Conservation (phyloP, 2,329 filamentous ascomycete genomes). For the Apiospora marii region DNA sequence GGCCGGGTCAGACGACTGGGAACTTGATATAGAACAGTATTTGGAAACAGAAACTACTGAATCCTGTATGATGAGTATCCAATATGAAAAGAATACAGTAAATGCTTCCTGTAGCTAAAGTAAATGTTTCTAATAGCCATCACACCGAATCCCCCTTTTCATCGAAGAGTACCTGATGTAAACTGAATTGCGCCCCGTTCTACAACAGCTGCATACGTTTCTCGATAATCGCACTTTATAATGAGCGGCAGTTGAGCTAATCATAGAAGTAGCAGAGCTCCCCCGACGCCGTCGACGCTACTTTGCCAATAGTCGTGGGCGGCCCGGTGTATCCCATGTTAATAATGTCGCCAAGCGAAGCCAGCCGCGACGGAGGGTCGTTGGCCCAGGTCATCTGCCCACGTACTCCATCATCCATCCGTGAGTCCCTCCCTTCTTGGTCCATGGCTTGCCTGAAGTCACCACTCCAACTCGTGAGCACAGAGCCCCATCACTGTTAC, state of each 20-base stretch:
- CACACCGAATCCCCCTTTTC: too few species aligned
- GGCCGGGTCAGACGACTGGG: too few species aligned
- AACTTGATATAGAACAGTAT: too few species aligned
- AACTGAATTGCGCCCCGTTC: too few species aligned
- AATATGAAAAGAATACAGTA: too few species aligned
- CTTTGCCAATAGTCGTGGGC: not conserved
- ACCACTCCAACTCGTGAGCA: slow-evolving; percentile 33
- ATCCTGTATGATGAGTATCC: too few species aligned
- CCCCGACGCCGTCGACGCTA: not conserved
- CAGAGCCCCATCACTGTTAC: slow-evolving; percentile 27
- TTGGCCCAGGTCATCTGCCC: slow-evolving; percentile 38
- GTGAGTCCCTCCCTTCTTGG: not conserved
- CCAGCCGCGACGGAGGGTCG: slow-evolving; percentile 36
- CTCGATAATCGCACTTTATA: too few species aligned
- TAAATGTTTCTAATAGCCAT: too few species aligned
- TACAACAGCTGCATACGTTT: too few species aligned
- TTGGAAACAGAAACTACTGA: too few species aligned
- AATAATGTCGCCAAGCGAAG: slow-evolving; percentile 34
- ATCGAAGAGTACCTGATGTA: not conserved
- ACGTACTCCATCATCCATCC: slow-evolving; percentile 28
- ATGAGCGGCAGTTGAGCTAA: too few species aligned
- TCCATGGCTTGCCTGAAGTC: not conserved
- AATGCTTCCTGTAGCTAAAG: not conserved
- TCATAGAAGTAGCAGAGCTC: not conserved
- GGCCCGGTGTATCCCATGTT: slow-evolving; percentile 27